These are phyloP conservation scores for Xylariaceae sp. DNA, from an alignment of 2,329 filamentous ascomycete species.

Conservation along the genomic window DNA sequence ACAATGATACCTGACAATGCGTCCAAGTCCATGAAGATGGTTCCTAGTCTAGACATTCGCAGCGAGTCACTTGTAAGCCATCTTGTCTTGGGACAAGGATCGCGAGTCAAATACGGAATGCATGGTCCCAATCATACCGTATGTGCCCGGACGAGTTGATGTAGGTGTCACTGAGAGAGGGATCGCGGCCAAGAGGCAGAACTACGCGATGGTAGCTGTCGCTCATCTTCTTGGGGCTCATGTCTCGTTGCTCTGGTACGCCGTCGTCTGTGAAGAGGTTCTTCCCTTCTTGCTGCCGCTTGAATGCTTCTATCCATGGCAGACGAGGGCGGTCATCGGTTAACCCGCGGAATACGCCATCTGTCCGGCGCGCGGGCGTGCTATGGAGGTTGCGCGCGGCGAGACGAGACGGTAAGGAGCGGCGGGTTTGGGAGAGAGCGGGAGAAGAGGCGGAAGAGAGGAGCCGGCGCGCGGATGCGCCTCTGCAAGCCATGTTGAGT, in stretches of 20 bases:
- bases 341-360: constrained; percentile 36
- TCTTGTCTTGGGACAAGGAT: neutral
- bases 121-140: constrained; percentile 39
- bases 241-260: constrained; percentile 42
- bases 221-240: constrained; percentile 63
- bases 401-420: neutral
- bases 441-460: constrained; percentile 9
- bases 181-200: constrained; percentile 65
- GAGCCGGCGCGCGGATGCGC: constrained; percentile 16
- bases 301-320: constrained; percentile 65
- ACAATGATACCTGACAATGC: constrained; percentile 71
- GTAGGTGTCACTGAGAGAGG: constrained; percentile 73
- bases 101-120: neutral
- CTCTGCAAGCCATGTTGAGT: constrained; percentile 19
- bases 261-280: constrained; percentile 24
- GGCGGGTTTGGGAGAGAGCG: neutral
- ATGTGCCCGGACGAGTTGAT: constrained; percentile 72
- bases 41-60: constrained; percentile 50
- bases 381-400: constrained; percentile 23
- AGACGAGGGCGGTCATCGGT: constrained; percentile 37
- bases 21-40: constrained; percentile 75
- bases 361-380: constrained; percentile 27
- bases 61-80: constrained; percentile 1
- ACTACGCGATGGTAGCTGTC: constrained; percentile 67
- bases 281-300: constrained; percentile 44